Percentiles rank a stretch among this genome's conserved stretches.
Evolutionary conservation across 2,329 filamentous ascomycete species (phyloP).

Genomic region (Scolecobasidium constrictum): DNA sequence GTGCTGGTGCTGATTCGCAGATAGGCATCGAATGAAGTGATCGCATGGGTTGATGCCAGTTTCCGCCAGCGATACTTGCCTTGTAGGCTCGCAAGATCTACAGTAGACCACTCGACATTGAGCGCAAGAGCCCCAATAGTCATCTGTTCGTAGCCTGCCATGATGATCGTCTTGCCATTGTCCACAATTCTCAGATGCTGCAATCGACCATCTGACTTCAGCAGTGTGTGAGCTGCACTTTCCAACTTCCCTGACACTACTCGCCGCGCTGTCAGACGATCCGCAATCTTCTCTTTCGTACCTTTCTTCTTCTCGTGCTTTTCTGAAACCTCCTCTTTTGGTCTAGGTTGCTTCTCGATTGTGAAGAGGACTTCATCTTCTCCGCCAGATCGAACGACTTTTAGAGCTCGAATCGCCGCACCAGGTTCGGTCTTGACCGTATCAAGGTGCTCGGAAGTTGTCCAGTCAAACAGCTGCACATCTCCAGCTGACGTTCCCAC

Average conservation of each 20-base stretch:
- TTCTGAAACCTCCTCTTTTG: constrained; percentile 9
- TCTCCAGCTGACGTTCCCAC: constrained; percentile 40
- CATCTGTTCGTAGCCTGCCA: constrained; percentile 42
- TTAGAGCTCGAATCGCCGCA: constrained; percentile 23
- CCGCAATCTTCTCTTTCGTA: not conserved
- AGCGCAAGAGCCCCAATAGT: constrained; percentile 40
- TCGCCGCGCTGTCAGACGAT: not conserved
- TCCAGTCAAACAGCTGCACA: constrained; percentile 50
- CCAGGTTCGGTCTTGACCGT: constrained; percentile 29
- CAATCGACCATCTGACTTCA: constrained; percentile 25
- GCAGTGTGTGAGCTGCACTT: constrained; percentile 9
- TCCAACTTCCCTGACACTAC: not conserved
- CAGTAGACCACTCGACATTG: not conserved
- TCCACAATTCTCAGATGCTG: constrained; percentile 33
- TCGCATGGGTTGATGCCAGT: constrained; percentile 43
- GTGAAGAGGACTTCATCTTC: constrained; percentile 25
- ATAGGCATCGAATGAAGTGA: constrained; percentile 57
- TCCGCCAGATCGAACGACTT: constrained; percentile 20
- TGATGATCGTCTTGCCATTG: constrained; percentile 48
- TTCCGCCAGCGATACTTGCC: constrained; percentile 3
- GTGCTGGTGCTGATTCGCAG: constrained; percentile 8
- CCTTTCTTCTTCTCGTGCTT: constrained; percentile 9
- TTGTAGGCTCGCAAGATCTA: constrained; percentile 6
- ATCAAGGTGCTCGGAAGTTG: constrained; percentile 23
- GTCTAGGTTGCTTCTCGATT: constrained; percentile 18